Percentiles rank a stretch among this genome's conserved stretches.
phyloP scores from a whole-genome alignment of 1,284 basidiomycete genomes.

The Apiotrichum gamsii region DNA sequence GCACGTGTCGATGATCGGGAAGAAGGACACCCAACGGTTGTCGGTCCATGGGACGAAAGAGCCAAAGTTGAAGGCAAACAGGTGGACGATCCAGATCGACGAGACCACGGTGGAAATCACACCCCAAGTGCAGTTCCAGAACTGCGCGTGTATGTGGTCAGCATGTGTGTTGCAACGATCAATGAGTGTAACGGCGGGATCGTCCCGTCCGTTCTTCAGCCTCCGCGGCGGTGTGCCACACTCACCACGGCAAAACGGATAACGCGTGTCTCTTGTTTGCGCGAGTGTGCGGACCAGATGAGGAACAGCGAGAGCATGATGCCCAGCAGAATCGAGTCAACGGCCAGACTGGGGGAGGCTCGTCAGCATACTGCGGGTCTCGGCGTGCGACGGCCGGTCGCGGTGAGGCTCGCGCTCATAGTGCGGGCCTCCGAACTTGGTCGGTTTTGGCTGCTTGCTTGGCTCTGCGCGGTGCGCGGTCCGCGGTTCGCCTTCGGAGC shows the following conservation, averaged over 20 bases:
- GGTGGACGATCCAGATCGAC: constrained; percentile 5
- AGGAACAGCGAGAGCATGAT: constrained; percentile 6
- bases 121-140: background rate
- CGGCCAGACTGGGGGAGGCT: constrained; percentile 48
- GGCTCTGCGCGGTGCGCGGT: no score
- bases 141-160: no score
- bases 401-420: no score
- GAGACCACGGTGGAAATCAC: background rate
- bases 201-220: no score
- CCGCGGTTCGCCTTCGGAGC: no score
- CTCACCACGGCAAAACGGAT: constrained; percentile 9
- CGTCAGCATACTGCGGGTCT: no score
- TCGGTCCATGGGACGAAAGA: constrained; percentile 4
- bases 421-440: no score
- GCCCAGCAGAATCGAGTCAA: constrained; percentile 12
- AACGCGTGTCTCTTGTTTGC: constrained; percentile 4
- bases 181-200: no score
- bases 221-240: no score
- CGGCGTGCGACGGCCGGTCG: no score
- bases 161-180: no score
- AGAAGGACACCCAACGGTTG: constrained; percentile 13
- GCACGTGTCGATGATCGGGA: constrained; percentile 9
- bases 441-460: no score
- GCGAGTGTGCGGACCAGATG: constrained; percentile 11
- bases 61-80: constrained; percentile 15